phyloP scores from a whole-genome alignment of 257 asterid species.

The Sherardia arvensis region DNA sequence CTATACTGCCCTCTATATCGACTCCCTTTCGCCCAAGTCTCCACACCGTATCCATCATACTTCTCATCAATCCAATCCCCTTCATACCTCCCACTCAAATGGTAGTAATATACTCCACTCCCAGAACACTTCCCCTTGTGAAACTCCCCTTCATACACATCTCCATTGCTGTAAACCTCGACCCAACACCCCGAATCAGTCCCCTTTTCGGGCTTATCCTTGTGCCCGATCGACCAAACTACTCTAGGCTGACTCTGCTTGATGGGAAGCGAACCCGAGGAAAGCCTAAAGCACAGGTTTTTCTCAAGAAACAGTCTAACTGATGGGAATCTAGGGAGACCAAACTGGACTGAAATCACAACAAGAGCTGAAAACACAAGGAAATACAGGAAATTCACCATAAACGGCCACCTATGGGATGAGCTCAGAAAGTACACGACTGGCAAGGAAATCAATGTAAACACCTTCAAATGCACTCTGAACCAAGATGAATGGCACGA shows the following conservation, averaged over 20 bases:
- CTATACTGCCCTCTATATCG: constrained; percentile 37
- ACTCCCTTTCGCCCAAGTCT: constrained; percentile 40
- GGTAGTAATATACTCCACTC: constrained; percentile 39
- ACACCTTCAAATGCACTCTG: constrained; percentile 29
- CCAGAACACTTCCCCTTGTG: constrained; percentile 44
- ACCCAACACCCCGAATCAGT: constrained; percentile 34
- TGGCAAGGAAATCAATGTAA: constrained; percentile 27
- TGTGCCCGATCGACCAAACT: constrained; percentile 44
- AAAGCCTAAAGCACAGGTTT: constrained; percentile 17
- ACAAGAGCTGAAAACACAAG: constrained; percentile 17
- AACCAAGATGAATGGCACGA: constrained; percentile 30
- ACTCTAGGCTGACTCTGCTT: constrained; percentile 19
- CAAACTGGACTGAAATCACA: constrained; percentile 21
- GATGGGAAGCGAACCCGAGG: constrained; percentile 12
- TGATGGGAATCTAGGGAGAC: constrained; percentile 30
- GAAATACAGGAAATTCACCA: constrained; percentile 20
- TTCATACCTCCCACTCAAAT: constrained; percentile 39
- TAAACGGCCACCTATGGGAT: constrained; percentile 18
- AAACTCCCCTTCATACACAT: constrained; percentile 44
- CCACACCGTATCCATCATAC: constrained; percentile 38
- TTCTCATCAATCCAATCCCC: constrained; percentile 43
- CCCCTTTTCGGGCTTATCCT: constrained; percentile 22
- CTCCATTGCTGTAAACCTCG: constrained; percentile 37
- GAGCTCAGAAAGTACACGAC: constrained; percentile 24
- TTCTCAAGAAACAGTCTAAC: constrained; percentile 25